A percentile compares a stretch with the other conserved stretches of the same genome.
These are phyloP conservation scores for Peltaster fructicola DNA, from an alignment of 2,329 filamentous ascomycete genomes.

Conservation along the genomic window DNA sequence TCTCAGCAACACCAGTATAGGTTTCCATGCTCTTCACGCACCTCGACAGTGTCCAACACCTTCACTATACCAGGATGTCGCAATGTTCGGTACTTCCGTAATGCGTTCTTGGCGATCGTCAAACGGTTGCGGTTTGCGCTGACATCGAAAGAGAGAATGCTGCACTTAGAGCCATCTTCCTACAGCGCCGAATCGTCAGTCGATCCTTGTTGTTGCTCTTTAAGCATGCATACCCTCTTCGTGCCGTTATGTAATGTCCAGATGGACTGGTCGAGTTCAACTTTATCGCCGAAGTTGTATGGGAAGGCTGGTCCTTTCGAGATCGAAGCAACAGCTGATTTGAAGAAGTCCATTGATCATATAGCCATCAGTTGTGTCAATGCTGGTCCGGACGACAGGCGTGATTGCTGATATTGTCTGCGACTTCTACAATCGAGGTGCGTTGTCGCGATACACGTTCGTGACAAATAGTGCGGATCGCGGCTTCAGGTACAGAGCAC, in stretches of 20 bases:
- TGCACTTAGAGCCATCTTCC: slow-evolving; percentile 90
- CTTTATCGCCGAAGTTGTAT: slow-evolving; percentile 79
- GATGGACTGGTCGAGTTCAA: slow-evolving; percentile 83
- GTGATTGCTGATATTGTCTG: neutral
- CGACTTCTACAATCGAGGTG: too few species aligned
- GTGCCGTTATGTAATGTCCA: slow-evolving; percentile 95
- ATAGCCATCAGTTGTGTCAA: too few species aligned
- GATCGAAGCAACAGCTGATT: slow-evolving; percentile 93
- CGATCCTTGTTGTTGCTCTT: slow-evolving; percentile 4
- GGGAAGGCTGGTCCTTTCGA: slow-evolving; percentile 86
- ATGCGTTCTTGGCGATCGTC: slow-evolving; percentile 78
- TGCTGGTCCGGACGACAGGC: neutral
- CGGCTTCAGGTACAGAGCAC: too few species aligned
- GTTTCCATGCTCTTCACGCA: too few species aligned
- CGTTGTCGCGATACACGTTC: too few species aligned
- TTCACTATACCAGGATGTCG: slow-evolving; percentile 90
- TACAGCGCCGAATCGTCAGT: slow-evolving; percentile 21
- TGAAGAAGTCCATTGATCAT: slow-evolving; percentile 99
- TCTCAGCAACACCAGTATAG: slow-evolving; percentile 2
- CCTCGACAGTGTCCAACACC: slow-evolving; percentile 86
- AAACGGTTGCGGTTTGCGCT: slow-evolving; percentile 61
- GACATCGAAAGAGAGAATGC: slow-evolving; percentile 92
- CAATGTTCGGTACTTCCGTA: slow-evolving; percentile 83
- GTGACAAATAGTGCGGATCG: too few species aligned
- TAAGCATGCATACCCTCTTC: slow-evolving; percentile 46